phyloP scores from a whole-genome alignment of 1,139 yeast genomes.

The Petasospora rhodanensis region DNA sequence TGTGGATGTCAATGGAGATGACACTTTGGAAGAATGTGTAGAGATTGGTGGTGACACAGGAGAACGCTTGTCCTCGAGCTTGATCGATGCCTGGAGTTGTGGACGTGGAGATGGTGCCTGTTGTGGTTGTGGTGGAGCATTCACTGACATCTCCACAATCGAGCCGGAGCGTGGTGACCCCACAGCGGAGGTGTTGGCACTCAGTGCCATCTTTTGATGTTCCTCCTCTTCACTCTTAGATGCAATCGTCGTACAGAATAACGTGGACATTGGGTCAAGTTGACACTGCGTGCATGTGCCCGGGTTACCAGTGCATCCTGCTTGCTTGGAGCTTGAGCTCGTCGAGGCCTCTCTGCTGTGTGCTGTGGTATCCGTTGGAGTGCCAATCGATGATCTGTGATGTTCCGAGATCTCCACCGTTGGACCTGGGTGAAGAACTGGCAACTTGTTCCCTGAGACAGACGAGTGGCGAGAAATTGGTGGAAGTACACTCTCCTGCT shows the following conservation, averaged over 20 bases:
- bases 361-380: constrained; percentile 19
- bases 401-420: constrained; percentile 38
- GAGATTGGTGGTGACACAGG: constrained; percentile 27
- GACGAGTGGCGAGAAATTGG: constrained; percentile 27
- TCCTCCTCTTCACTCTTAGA: constrained; percentile 36
- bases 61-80: constrained; percentile 17
- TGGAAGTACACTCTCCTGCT: constrained; percentile 17
- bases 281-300: constrained; percentile 86
- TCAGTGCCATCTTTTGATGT: constrained; percentile 8
- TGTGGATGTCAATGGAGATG: constrained; percentile 19
- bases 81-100: neutral
- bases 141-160: too few species aligned
- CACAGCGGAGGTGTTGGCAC: constrained; percentile 7
- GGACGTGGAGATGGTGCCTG: too few species aligned
- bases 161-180: constrained; percentile 5
- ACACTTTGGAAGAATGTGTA: constrained; percentile 22
- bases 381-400: constrained; percentile 21
- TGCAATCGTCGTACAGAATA: constrained; percentile 84
- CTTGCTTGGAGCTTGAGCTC: constrained; percentile 5
- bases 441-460: constrained; percentile 32
- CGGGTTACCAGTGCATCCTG: constrained; percentile 81
- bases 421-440: constrained; percentile 68
- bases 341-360: constrained; percentile 10
- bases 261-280: constrained; percentile 80
- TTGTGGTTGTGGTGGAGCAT: too few species aligned